Evolutionary conservation across 257 asterid genomes (phyloP).

Genomic region (Coffea canephora): DNA sequence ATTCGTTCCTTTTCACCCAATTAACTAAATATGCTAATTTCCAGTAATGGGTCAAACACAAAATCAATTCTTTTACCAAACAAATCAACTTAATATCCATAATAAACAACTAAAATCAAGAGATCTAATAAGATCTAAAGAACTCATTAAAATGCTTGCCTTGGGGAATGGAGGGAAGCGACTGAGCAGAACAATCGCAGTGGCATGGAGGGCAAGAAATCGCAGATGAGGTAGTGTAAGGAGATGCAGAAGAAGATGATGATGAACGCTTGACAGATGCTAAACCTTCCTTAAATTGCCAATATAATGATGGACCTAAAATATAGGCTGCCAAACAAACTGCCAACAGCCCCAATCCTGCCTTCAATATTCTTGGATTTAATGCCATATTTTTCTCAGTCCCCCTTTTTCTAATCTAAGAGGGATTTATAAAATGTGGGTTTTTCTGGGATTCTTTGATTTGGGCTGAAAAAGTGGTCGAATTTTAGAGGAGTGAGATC

Average conservation of each 20-base stretch:
- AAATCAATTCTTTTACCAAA: background rate
- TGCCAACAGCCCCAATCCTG: slow-evolving; percentile 57
- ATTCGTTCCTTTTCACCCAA: background rate
- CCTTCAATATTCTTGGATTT: slow-evolving; percentile 52
- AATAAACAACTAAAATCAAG: background rate
- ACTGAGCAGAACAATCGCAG: slow-evolving; percentile 73
- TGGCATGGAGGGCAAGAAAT: slow-evolving; percentile 62
- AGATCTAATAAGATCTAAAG: slow-evolving; percentile 26
- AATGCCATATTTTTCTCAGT: slow-evolving; percentile 42
- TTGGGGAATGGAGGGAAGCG: slow-evolving; percentile 65
- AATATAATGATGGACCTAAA: slow-evolving; percentile 82
- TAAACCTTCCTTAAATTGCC: slow-evolving; percentile 78
- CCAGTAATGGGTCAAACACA: background rate
- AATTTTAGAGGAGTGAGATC: background rate
- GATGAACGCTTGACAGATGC: slow-evolving; percentile 51
- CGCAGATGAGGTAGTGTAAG: slow-evolving; percentile 47
- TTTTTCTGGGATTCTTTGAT: background rate
- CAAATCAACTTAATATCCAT: background rate
- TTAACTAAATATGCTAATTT: background rate
- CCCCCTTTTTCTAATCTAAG: background rate
- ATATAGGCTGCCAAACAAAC: slow-evolving; percentile 63
- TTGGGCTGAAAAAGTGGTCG: background rate
- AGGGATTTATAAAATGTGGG: background rate
- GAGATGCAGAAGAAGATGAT: slow-evolving; percentile 44
- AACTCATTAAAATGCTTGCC: slow-evolving; percentile 29